These are phyloP conservation scores for Tolypocladium tundrense DNA, from an alignment of 2,329 filamentous ascomycete genomes.

Conservation along the genomic window DNA sequence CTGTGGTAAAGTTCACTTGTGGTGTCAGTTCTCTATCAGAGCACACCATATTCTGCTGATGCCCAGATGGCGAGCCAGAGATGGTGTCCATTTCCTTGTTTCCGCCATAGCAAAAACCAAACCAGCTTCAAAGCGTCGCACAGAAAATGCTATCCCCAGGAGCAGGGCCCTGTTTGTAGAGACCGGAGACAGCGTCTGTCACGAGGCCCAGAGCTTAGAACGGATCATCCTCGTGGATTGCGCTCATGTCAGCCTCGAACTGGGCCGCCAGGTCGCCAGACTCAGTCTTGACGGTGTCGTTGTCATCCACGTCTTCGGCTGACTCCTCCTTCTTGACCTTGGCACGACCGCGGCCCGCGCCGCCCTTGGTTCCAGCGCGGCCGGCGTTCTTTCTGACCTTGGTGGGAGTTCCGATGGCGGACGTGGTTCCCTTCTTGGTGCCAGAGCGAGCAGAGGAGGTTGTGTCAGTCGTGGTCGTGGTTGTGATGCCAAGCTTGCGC, in stretches of 20 bases:
- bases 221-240: constrained; percentile 2
- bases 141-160: background rate
- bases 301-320: constrained; percentile 5
- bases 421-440: constrained; percentile 12
- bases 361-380: constrained; percentile 12
- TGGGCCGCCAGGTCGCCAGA: constrained; percentile 9
- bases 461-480: constrained; percentile 15
- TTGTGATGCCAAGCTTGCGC: constrained; percentile 29
- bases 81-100: background rate
- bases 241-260: constrained; percentile 8
- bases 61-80: background rate
- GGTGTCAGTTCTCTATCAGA: background rate
- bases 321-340: constrained; percentile 12
- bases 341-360: constrained; percentile 8
- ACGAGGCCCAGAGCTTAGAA: constrained; percentile 4
- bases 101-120: background rate
- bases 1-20: background rate
- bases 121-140: background rate
- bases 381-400: constrained; percentile 19
- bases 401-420: constrained; percentile 9
- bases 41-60: background rate
- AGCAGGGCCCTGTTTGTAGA: background rate
- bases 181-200: background rate
- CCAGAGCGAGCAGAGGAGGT: constrained; percentile 5
- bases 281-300: constrained; percentile 5